phyloP scores from a whole-genome alignment of 2,329 filamentous ascomycete species.

The Scedosporium minutisporum region DNA sequence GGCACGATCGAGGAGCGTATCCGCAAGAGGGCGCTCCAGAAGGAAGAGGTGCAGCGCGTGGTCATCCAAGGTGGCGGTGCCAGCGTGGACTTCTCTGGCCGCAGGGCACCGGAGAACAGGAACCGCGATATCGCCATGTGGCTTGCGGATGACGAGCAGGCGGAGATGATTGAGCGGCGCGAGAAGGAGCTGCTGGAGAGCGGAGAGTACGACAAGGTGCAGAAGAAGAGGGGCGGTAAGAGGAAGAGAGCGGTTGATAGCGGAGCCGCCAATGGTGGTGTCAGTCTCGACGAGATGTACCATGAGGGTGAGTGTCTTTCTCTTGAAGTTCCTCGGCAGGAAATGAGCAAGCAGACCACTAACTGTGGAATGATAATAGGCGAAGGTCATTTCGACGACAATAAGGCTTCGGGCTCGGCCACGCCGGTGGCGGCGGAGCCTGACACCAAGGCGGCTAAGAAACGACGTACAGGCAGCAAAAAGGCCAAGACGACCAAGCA shows the following conservation, averaged over 20 bases:
- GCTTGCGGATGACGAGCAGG: constrained; percentile 95
- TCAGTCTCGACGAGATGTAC: constrained; percentile 92
- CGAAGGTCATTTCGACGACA: constrained; percentile 93
- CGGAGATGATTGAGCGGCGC: constrained; percentile 83
- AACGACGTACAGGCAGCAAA: constrained; percentile 42
- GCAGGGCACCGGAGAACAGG: constrained; percentile 75
- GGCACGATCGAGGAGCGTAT: constrained; percentile 98
- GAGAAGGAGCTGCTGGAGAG: constrained; percentile 78
- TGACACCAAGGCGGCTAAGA: constrained; percentile 39
- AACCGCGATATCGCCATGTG: constrained; percentile 99
- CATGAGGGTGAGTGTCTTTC: constrained; percentile 72
- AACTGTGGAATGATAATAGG: constrained; percentile 39
- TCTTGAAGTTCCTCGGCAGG: background rate
- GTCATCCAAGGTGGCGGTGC: constrained; percentile 88
- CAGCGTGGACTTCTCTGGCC: constrained; percentile 92
- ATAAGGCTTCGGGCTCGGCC: constrained; percentile 71
- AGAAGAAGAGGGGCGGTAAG: constrained; percentile 51
- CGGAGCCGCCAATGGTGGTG: constrained; percentile 18
- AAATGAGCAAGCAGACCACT: constrained; percentile 14
- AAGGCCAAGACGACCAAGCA: constrained; percentile 61
- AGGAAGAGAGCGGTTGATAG: constrained; percentile 42
- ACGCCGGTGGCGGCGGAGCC: constrained; percentile 60
- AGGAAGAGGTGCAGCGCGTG: constrained; percentile 96
- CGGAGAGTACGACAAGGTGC: constrained; percentile 55
- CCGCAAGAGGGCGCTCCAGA: constrained; percentile 90